phyloP scores from a whole-genome alignment of 495 filamentous ascomycete genomes.

The Daldinia grandis region DNA sequence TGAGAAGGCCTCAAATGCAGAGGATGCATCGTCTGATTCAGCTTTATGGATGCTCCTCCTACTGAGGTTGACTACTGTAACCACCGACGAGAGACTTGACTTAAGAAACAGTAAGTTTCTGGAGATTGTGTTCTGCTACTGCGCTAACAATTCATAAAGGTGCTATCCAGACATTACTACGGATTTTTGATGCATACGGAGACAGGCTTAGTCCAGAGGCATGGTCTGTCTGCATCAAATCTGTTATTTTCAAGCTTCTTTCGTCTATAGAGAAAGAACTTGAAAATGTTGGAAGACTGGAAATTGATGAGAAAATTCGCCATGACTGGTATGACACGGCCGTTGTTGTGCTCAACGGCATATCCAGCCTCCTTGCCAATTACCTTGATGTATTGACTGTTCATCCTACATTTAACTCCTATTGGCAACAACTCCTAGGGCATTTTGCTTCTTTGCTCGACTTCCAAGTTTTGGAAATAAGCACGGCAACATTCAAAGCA shows the following conservation, averaged over 20 bases:
- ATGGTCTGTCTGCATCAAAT: conserved; percentile 84
- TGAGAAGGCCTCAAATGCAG: conserved; percentile 59
- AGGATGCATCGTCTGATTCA: conserved; percentile 61
- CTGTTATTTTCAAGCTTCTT: conserved; percentile 80
- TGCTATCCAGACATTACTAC: conserved; percentile 86
- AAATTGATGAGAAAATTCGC: conserved; percentile 49
- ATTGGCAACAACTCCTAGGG: conserved; percentile 74
- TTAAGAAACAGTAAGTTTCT: conserved; percentile 76
- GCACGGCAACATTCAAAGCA: conserved; percentile 74
- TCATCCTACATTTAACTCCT: conserved; percentile 65
- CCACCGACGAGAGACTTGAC: conserved; percentile 80
- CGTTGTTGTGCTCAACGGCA: conserved; percentile 74
- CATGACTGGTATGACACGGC: conserved; percentile 80
- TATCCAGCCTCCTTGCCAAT: conserved; percentile 71
- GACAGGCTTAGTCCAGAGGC: conserved; percentile 79
- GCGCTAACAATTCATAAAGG: conserved; percentile 49
- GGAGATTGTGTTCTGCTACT: background rate
- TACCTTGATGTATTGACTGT: conserved; percentile 69
- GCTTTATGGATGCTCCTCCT: conserved; percentile 87
- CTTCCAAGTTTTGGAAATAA: conserved; percentile 70
- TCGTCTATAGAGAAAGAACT: conserved; percentile 62
- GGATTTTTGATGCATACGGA: conserved; percentile 91
- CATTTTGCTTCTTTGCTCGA: conserved; percentile 69
- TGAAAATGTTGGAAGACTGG: conserved; percentile 35
- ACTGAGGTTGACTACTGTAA: conserved; percentile 77